Evolutionary conservation across 371 early-diverging fungal species (phyloP).

Genomic region (Lichtheimia ornata): DNA sequence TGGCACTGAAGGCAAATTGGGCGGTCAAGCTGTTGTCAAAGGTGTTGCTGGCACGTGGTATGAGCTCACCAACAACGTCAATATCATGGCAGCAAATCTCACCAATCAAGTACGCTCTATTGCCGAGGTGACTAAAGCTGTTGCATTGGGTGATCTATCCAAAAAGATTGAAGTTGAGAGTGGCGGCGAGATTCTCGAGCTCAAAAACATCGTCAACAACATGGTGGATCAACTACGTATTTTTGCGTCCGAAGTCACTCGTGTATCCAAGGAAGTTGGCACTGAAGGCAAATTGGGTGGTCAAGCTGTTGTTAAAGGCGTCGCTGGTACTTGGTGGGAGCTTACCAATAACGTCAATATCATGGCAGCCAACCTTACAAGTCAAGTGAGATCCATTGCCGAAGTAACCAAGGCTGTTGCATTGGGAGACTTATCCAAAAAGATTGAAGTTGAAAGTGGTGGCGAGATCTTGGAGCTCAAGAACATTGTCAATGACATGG

Average conservation of each 20-base stretch:
- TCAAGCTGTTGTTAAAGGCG: slow-evolving; percentile 35
- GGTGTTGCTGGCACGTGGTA: slow-evolving; percentile 56
- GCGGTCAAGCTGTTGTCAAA: slow-evolving; percentile 45
- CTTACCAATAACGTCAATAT: slow-evolving; percentile 56
- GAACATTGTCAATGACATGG: slow-evolving; percentile 68
- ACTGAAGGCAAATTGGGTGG: slow-evolving; percentile 31
- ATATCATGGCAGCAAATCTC: slow-evolving; percentile 41
- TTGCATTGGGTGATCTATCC: slow-evolving; percentile 51
- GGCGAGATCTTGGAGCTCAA: slow-evolving; percentile 50
- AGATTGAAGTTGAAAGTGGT: slow-evolving; percentile 48
- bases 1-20: slow-evolving; percentile 20
- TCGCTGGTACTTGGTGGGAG: slow-evolving; percentile 58
- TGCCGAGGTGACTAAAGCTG: slow-evolving; percentile 45
- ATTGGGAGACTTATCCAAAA: slow-evolving; percentile 57
- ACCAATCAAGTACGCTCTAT: slow-evolving; percentile 55
- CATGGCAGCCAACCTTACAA: slow-evolving; percentile 58
- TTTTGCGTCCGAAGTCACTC: slow-evolving; percentile 29
- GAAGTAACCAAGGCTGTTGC: slow-evolving; percentile 64
- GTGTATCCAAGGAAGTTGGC: no score
- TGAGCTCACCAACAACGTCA: slow-evolving; percentile 51
- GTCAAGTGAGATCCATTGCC: slow-evolving; percentile 61
- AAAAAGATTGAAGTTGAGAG: slow-evolving; percentile 31
- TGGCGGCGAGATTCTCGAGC: slow-evolving; percentile 37
- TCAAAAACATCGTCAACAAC: slow-evolving; percentile 68
- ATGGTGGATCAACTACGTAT: slow-evolving; percentile 62